Percentiles rank a stretch among this genome's conserved stretches.
Conservation (phyloP, 177 flowering plant genomes). For the Vitis hybrid region DNA sequence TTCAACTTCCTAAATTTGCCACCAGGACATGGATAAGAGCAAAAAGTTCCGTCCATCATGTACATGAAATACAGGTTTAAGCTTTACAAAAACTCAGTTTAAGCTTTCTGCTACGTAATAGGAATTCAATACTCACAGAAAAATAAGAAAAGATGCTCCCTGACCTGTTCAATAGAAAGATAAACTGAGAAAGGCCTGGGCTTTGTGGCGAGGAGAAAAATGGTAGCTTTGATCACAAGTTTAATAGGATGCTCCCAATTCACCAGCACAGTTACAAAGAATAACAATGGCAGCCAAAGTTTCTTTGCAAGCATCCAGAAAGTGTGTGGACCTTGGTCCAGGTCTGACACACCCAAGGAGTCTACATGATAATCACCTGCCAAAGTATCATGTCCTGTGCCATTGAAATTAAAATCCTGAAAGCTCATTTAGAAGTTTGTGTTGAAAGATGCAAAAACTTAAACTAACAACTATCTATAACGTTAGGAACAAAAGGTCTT, state of each 20-base stretch:
- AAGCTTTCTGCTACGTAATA: background rate
- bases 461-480: background rate
- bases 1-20: background rate
- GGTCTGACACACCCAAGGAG: slow-evolving; percentile 13
- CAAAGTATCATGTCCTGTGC: slow-evolving; percentile 27
- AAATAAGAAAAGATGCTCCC: slow-evolving; percentile 5
- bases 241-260: slow-evolving; percentile 42
- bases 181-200: slow-evolving; percentile 45
- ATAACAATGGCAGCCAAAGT: slow-evolving; percentile 42
- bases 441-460: background rate
- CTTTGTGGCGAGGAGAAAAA: slow-evolving; percentile 43
- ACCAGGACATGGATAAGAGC: background rate
- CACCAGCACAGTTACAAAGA: slow-evolving; percentile 30
- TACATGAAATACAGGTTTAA: background rate
- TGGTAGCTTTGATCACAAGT: slow-evolving; percentile 28
- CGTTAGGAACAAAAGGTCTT: background rate
- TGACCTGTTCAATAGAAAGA: slow-evolving; percentile 45
- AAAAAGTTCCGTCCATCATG: too few relatives aligned
- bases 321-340: slow-evolving; percentile 20
- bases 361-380: slow-evolving; percentile 22
- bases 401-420: slow-evolving; percentile 6
- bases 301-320: slow-evolving; percentile 28
- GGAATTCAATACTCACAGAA: background rate
- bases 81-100: background rate
- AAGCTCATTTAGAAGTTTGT: background rate